A percentile compares a stretch with the other conserved stretches of the same genome.
Conservation (phyloP, 192 early-diverging fungal genomes). For the Coemansia sp. region DNA sequence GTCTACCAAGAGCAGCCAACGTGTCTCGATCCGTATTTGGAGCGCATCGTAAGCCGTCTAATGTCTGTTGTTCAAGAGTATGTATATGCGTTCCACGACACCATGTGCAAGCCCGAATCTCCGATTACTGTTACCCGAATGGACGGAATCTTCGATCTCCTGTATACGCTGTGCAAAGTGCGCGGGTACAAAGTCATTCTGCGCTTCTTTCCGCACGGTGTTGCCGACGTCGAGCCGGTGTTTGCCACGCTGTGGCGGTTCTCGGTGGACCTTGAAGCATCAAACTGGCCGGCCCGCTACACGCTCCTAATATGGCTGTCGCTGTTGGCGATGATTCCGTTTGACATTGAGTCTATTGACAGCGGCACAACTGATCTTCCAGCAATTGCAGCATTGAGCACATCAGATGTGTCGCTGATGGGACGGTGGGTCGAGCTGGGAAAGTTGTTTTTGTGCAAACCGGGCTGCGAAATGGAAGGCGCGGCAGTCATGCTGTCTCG, state of each 20-base stretch:
- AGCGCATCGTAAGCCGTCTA: constrained; percentile 33
- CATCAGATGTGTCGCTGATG: constrained; percentile 53
- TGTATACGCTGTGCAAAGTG: constrained; percentile 81
- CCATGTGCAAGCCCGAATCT: not conserved
- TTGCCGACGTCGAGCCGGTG: constrained; percentile 84
- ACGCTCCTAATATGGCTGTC: constrained; percentile 89
- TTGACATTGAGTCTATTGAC: constrained; percentile 86
- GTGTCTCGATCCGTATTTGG: constrained; percentile 47
- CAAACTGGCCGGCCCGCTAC: constrained; percentile 78
- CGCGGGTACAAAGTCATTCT: constrained; percentile 89
- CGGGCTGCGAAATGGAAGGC: constrained; percentile 86
- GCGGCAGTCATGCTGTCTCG: constrained; percentile 79
- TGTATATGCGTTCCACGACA: constrained; percentile 28
- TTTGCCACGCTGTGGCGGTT: constrained; percentile 62
- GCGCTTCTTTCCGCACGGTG: constrained; percentile 89
- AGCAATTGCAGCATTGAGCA: not conserved
- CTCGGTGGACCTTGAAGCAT: constrained; percentile 2
- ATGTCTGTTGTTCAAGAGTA: constrained; percentile 31
- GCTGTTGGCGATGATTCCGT: constrained; percentile 92
- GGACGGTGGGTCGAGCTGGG: constrained; percentile 64
- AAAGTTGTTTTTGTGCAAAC: constrained; percentile 63
- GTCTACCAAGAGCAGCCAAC: constrained; percentile 49
- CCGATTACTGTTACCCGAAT: constrained; percentile 11
- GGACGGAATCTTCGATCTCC: constrained; percentile 31
- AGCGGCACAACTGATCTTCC: constrained; percentile 53